Conservation (phyloP, 148 eudicot genomes). For the Linanthus parryae region DNA sequence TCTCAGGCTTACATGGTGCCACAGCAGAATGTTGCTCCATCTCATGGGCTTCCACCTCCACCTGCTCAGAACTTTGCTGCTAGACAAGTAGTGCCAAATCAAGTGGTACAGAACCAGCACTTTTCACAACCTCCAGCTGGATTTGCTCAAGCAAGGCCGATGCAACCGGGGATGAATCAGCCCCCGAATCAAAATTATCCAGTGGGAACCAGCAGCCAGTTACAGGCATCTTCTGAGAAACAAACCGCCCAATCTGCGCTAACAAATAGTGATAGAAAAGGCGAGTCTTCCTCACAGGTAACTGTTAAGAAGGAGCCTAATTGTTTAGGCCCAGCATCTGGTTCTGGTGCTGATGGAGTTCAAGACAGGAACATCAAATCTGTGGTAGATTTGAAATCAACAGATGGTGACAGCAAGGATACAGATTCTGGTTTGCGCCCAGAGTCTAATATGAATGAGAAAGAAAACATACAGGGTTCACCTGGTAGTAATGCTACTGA, state of each 20-base stretch:
- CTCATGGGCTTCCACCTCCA: conserved; percentile 36
- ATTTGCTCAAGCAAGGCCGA: conserved; percentile 46
- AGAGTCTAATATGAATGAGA: conserved; percentile 20
- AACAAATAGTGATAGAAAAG: conserved; percentile 21
- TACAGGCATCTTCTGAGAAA: conserved; percentile 25
- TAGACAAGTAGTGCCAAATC: conserved; percentile 39
- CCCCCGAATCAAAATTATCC: conserved; percentile 37
- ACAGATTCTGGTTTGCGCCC: conserved; percentile 23
- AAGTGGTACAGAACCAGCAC: conserved; percentile 34
- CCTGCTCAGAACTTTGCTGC: conserved; percentile 41
- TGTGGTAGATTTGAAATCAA: conserved; percentile 20
- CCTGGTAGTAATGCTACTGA: conserved; percentile 24
- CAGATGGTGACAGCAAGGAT: conserved; percentile 13
- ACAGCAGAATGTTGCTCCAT: conserved; percentile 27
- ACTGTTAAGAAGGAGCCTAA: conserved; percentile 27
- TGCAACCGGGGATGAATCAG: conserved; percentile 28
- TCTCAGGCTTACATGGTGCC: conserved; percentile 19
- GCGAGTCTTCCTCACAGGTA: conserved; percentile 18
- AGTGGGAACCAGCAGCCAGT: conserved; percentile 14
- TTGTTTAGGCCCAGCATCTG: conserved; percentile 12
- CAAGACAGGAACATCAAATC: conserved; percentile 24
- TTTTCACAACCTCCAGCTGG: conserved; percentile 38
- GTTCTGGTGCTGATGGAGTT: conserved; percentile 20
- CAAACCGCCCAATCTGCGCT: conserved; percentile 27
- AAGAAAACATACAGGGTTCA: conserved; percentile 22